These are phyloP conservation scores for Beauveria scarabaeidicola DNA, from an alignment of 2,329 filamentous ascomycete genomes.

Conservation along the genomic window DNA sequence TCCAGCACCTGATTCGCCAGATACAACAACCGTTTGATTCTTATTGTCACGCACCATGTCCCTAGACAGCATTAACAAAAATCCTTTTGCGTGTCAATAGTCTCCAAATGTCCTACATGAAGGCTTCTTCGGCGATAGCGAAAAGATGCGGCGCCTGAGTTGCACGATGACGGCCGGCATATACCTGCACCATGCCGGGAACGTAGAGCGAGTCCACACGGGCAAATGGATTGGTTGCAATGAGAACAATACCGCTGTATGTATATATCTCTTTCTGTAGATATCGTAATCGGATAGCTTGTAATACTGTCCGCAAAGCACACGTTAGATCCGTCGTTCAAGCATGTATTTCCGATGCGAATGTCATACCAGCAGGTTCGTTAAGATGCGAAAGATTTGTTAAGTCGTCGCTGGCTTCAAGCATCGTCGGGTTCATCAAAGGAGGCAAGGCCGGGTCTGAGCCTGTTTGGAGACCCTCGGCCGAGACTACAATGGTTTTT, in stretches of 20 bases:
- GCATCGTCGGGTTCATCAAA: conserved; percentile 95
- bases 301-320: conserved; percentile 57
- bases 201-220: conserved; percentile 97
- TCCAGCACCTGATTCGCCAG: conserved; percentile 94
- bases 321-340: conserved; percentile 17
- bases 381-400: conserved; percentile 97
- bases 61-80: conserved; percentile 41
- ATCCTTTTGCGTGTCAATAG: background rate
- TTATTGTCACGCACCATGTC: conserved; percentile 95
- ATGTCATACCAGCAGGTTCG: conserved; percentile 77
- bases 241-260: conserved; percentile 96
- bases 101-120: conserved; percentile 57
- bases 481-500: conserved; percentile 70
- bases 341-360: background rate
- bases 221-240: conserved; percentile 96
- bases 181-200: conserved; percentile 98
- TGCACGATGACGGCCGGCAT: conserved; percentile 91
- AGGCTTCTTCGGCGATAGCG: conserved; percentile 96
- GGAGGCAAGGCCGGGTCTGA: conserved; percentile 76
- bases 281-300: conserved; percentile 96
- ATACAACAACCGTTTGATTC: conserved; percentile 99
- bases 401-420: conserved; percentile 96
- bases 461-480: conserved; percentile 66
- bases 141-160: conserved; percentile 97
- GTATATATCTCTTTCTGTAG: conserved; percentile 99